A percentile compares a stretch with the other conserved stretches of the same genome.
phyloP scores from a whole-genome alignment of 2,329 filamentous ascomycete genomes.

The Podosphaera xanthii region DNA sequence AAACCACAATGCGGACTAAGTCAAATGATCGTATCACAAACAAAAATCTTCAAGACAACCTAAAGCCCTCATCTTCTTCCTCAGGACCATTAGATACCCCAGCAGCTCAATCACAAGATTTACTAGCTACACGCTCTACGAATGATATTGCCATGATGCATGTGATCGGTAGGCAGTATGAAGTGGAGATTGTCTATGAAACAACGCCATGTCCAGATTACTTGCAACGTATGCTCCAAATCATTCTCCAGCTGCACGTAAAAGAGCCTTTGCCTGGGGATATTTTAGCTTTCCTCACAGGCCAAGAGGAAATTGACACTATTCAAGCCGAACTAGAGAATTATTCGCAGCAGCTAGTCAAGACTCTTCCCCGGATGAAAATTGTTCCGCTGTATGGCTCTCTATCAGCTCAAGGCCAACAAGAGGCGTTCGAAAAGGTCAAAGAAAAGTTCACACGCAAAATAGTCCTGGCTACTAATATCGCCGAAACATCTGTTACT shows the following conservation, averaged over 20 bases:
- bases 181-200: slow-evolving; percentile 59
- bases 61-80: neutral
- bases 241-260: slow-evolving; percentile 66
- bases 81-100: slow-evolving; percentile 3
- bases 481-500: slow-evolving; percentile 95
- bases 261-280: slow-evolving; percentile 85
- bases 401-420: slow-evolving; percentile 65
- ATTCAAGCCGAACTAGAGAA: slow-evolving; percentile 64
- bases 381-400: slow-evolving; percentile 76
- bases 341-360: slow-evolving; percentile 47
- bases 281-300: slow-evolving; percentile 75
- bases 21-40: neutral
- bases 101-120: neutral
- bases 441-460: slow-evolving; percentile 56
- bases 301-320: slow-evolving; percentile 77
- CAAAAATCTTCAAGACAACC: neutral
- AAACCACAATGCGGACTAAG: slow-evolving; percentile 1
- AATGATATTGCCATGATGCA: slow-evolving; percentile 19
- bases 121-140: too few relatives aligned
- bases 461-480: slow-evolving; percentile 82
- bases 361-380: slow-evolving; percentile 47
- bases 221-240: slow-evolving; percentile 57
- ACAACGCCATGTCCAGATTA: slow-evolving; percentile 56
- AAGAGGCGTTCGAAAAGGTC: slow-evolving; percentile 60
- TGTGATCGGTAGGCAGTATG: slow-evolving; percentile 72